Percentiles rank a stretch among this genome's conserved stretches.
Conservation (phyloP, 2,329 filamentous ascomycete genomes). For the Lecanicillium sp. region DNA sequence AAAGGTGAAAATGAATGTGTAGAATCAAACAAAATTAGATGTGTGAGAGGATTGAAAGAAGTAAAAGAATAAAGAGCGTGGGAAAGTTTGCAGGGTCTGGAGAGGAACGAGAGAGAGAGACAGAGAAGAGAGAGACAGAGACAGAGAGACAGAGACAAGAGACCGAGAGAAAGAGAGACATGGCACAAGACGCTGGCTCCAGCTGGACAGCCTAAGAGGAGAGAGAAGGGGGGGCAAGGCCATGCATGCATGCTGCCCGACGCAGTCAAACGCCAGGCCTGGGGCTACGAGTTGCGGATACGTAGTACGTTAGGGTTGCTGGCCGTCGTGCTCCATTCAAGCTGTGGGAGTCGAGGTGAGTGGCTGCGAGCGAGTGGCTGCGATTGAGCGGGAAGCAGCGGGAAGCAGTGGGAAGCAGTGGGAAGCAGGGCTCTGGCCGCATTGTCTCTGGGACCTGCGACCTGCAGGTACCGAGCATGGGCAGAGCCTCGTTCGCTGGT, state of each 20-base stretch:
- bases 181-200: slow-evolving; percentile 1
- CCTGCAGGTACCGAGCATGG: slow-evolving; percentile 5
- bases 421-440: slow-evolving; percentile 1
- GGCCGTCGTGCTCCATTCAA: too few relatives aligned
- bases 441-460: slow-evolving; percentile 10
- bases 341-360: too few relatives aligned
- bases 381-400: too few relatives aligned
- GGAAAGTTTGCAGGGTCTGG: slow-evolving; percentile 10
- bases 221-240: slow-evolving; percentile 9
- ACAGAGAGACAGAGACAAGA: slow-evolving; percentile 5
- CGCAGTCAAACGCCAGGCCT: slow-evolving; percentile 1
- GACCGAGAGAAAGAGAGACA: neutral
- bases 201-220: slow-evolving; percentile 11
- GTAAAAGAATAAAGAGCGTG: slow-evolving; percentile 8
- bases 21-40: slow-evolving; percentile 16
- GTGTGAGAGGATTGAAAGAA: slow-evolving; percentile 3
- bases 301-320: too few relatives aligned
- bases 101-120: slow-evolving; percentile 15
- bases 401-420: too few relatives aligned
- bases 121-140: neutral
- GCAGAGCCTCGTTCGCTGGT: too few relatives aligned
- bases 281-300: too few relatives aligned
- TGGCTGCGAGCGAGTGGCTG: too few relatives aligned
- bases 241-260: neutral
- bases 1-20: slow-evolving; percentile 9